A percentile compares a stretch with the other conserved stretches of the same genome.
These are phyloP conservation scores for Albatrellus ellisii DNA, from an alignment of 768 basidiomycete genomes.

Conservation along the genomic window DNA sequence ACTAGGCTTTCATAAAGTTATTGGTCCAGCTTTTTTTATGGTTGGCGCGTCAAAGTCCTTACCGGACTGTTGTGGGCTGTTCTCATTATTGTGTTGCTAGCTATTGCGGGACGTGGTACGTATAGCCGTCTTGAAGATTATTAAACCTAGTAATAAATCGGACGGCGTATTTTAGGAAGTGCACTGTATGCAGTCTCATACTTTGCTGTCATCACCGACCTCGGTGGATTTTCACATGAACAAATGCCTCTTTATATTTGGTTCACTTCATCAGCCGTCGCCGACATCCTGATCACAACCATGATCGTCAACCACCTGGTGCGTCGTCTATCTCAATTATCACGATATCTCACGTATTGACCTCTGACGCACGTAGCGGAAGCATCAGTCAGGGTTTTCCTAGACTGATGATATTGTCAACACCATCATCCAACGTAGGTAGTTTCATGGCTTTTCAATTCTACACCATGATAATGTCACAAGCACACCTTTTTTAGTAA, in stretches of 20 bases:
- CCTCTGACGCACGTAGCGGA: no score
- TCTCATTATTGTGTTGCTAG: not conserved
- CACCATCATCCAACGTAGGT: no score
- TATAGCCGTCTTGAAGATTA: not conserved
- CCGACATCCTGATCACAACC: not conserved
- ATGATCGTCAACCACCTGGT: not conserved
- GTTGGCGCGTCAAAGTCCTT: not conserved
- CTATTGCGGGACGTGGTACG: not conserved
- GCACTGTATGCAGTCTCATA: not conserved
- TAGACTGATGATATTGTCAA: no score
- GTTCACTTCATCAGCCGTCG: not conserved
- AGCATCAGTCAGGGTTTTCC: no score
- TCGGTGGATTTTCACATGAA: not conserved
- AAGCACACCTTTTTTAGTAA: no score
- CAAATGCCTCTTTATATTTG: not conserved
- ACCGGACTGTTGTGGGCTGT: not conserved
- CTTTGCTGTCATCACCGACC: not conserved
- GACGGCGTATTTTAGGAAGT: not conserved
- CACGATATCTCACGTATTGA: no score
- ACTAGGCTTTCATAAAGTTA: not conserved
- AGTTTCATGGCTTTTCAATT: no score
- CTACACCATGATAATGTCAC: no score
- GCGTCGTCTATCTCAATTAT: no score
- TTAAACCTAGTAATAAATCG: not conserved
- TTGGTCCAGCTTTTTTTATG: not conserved